These are phyloP conservation scores for Colletotrichum aenigma DNA, from an alignment of 2,329 filamentous ascomycete genomes.

Conservation along the genomic window DNA sequence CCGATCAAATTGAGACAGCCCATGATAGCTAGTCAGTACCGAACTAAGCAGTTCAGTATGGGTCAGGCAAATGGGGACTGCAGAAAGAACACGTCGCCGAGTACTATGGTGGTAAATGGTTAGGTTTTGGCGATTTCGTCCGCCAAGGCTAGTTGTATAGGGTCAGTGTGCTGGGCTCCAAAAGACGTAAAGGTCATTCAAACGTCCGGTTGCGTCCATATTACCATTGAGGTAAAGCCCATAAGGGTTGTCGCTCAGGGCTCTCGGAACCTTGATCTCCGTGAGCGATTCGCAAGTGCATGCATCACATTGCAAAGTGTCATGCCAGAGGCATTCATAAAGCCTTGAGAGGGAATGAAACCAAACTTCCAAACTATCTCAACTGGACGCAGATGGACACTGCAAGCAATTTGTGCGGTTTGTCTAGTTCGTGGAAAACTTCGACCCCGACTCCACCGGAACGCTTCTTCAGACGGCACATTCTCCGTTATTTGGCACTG, in stretches of 20 bases:
- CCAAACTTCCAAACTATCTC: accelerated
- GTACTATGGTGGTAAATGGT: not conserved
- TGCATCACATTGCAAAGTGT: not conserved
- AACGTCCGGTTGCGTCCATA: not conserved
- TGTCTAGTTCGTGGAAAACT: not conserved
- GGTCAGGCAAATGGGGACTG: accelerated
- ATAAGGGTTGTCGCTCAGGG: not conserved
- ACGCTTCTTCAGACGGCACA: not conserved
- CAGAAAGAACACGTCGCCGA: not conserved
- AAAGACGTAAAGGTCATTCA: not conserved
- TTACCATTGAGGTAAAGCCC: not conserved
- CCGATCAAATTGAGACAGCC: not conserved
- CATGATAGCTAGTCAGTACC: not conserved
- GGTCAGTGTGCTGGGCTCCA: not conserved
- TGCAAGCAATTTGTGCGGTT: not conserved
- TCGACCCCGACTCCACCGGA: not conserved
- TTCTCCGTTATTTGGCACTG: not conserved
- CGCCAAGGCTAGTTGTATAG: not conserved
- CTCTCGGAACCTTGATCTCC: not conserved
- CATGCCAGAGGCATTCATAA: not conserved
- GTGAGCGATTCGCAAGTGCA: not conserved
- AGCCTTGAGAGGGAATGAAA: not conserved
- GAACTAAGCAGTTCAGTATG: not conserved
- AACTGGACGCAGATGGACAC: not conserved
- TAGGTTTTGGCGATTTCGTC: not conserved